Evolutionary conservation across 306 rosid genomes (phyloP).

Genomic region (Castanospermum australe): DNA sequence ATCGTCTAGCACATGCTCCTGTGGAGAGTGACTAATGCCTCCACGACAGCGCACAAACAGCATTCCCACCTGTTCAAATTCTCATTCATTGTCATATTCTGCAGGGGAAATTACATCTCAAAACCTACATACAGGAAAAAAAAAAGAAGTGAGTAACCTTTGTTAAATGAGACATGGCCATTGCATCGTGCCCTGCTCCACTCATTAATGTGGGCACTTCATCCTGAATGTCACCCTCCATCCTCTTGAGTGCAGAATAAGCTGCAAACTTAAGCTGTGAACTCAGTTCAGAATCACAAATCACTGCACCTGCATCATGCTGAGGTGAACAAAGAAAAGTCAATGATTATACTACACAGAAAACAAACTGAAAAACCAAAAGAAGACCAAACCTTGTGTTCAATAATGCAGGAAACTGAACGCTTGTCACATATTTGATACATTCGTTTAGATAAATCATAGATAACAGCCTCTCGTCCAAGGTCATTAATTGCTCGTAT

Average conservation of each 20-base stretch:
- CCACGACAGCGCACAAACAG: conserved; percentile 91
- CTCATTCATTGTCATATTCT: conserved; percentile 19
- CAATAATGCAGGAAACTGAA: conserved; percentile 78
- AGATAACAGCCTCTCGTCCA: conserved; percentile 85
- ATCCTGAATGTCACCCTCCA: conserved; percentile 71
- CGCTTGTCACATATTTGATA: conserved; percentile 82
- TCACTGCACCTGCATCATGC: conserved; percentile 94
- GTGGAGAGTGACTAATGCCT: conserved; percentile 91
- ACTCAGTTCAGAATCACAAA: conserved; percentile 74
- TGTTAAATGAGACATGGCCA: conserved; percentile 91
- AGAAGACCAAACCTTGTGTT: conserved; percentile 63
- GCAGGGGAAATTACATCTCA: neutral
- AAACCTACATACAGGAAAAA: neutral
- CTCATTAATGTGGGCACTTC: conserved; percentile 83
- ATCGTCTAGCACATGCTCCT: conserved; percentile 73
- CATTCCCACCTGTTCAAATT: conserved; percentile 76
- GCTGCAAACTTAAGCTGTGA: conserved; percentile 75
- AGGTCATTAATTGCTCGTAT: conserved; percentile 81
- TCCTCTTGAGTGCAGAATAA: conserved; percentile 58
- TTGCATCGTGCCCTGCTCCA: conserved; percentile 97
- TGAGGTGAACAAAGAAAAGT: conserved; percentile 30
- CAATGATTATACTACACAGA: neutral
- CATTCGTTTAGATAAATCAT: conserved; percentile 67
- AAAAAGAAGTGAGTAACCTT: conserved; percentile 48
- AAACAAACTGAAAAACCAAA: neutral